Base-by-base conservation (phyloP, 108 stramenopile genomes). In the Nitzschia sp. region DNA sequence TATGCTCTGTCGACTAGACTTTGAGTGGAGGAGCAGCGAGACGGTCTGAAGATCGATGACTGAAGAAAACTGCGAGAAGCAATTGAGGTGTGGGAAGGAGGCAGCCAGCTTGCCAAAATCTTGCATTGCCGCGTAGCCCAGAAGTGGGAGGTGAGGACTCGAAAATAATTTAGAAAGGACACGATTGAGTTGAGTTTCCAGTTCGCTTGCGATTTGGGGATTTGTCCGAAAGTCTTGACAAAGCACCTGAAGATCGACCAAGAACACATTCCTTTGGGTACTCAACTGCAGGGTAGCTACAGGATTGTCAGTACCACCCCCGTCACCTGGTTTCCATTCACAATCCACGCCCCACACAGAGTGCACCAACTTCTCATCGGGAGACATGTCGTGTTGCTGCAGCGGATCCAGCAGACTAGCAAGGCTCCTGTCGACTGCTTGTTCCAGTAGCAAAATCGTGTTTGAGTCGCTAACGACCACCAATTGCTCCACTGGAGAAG, bases 1-100 rank as follows among this genome's bases (percentile, higher is more conserved):
- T 32, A 69, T 68, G 47, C 19, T 27, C 28, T 48, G 9, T 38
- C 72, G 53, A 2, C 0, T 38, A 15, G n/a, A 4, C 21, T 66
- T 61, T 2, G 66, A 33, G 18, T 60, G 68, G 13, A 53, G 47
- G 15, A 28, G 27, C 1, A 55, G 23, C 9, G 75, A 32, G 17
- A 81, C 42, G 15, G 72, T n/a, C 33, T 72, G 72, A 3, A 81
- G 34, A 42, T 81, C 80, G 25, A 81, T 63, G n/a, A 81, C 76
- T 3, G 72, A 66, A 18, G 36, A 38, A 53, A 49, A 81, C 6
- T 11, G 17, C 18, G 56, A 35, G 49, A 81, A 81, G 59, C 76
- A 76, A 36, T 47, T 59, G n/a, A 77, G 1, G 35, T 81, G 71
- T 24, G 75, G 76, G 51, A 73, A 81, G 1, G 76, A 77, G 15